Percentiles rank a stretch among this genome's conserved stretches.
phyloP scores from a whole-genome alignment of 73 alveolate genomes.

The Diophrys sp. region DNA sequence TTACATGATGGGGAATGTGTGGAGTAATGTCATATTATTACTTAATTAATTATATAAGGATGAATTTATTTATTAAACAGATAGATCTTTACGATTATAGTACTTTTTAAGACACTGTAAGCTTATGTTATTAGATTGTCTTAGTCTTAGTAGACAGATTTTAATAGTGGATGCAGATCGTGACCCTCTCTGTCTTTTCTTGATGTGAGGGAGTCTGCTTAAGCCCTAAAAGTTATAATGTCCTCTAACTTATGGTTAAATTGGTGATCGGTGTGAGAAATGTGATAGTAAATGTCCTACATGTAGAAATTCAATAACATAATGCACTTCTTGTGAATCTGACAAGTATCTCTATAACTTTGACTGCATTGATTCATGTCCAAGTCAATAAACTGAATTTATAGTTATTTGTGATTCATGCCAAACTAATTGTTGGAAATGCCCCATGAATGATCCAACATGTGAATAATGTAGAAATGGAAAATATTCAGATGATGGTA shows the following conservation, averaged over 20 bases:
- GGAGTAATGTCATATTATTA: neutral
- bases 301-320: neutral
- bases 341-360: neutral
- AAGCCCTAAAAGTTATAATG: no score
- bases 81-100: no score
- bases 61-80: no score
- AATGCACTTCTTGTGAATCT: neutral
- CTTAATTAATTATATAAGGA: no score
- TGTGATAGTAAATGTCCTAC: constrained; percentile 2
- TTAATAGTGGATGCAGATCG: neutral
- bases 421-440: constrained; percentile 1
- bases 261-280: neutral
- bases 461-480: constrained; percentile 1
- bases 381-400: neutral
- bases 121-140: no score
- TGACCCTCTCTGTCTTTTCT: neutral
- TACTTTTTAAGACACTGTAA: no score
- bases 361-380: neutral
- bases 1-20: neutral
- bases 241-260: neutral
- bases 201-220: neutral
- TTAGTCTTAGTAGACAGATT: neutral
- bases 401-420: constrained; percentile 6
- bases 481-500: neutral
- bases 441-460: neutral